A percentile compares a stretch with the other conserved stretches of the same genome.
phyloP scores from a whole-genome alignment of 805 yeast genomes.

The Brettanomyces sp. region DNA sequence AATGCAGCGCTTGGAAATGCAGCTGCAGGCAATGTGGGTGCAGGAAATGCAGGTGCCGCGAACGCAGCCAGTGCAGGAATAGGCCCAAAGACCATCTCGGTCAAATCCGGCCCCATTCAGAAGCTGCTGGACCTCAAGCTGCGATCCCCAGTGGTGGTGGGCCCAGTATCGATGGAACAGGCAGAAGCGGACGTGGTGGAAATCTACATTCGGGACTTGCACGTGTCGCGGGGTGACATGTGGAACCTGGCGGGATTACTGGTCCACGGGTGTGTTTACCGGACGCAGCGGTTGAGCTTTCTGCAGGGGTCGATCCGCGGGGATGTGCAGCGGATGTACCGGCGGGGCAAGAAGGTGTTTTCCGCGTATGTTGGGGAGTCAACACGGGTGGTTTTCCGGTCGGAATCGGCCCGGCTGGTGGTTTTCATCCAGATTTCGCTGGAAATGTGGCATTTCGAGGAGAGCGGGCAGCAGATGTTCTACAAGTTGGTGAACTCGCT shows the following conservation, averaged over 20 bases:
- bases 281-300: slow-evolving; percentile 55
- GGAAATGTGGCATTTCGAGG: slow-evolving; percentile 98
- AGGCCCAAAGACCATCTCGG: slow-evolving; percentile 30
- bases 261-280: slow-evolving; percentile 55
- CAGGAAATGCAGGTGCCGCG: too few species aligned
- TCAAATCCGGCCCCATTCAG: slow-evolving; percentile 53
- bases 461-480: slow-evolving; percentile 88
- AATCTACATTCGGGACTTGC: slow-evolving; percentile 67
- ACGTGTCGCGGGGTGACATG: slow-evolving; percentile 84
- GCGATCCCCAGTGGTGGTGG: slow-evolving; percentile 55
- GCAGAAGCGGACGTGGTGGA: slow-evolving; percentile 81
- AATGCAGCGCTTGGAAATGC: not conserved
- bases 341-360: slow-evolving; percentile 57
- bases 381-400: slow-evolving; percentile 78
- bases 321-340: slow-evolving; percentile 51
- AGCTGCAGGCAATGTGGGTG: slow-evolving; percentile 1
- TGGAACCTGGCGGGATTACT: slow-evolving; percentile 69
- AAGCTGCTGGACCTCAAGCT: slow-evolving; percentile 54
- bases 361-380: slow-evolving; percentile 68
- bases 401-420: slow-evolving; percentile 80
- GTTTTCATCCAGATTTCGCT: slow-evolving; percentile 81
- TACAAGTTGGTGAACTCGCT: slow-evolving; percentile 88
- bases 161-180: slow-evolving; percentile 31
- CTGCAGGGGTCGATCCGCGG: slow-evolving; percentile 53
- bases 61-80: too few species aligned